phyloP scores from a whole-genome alignment of 345 rosid genomes.

The Lumnitzera racemosa region DNA sequence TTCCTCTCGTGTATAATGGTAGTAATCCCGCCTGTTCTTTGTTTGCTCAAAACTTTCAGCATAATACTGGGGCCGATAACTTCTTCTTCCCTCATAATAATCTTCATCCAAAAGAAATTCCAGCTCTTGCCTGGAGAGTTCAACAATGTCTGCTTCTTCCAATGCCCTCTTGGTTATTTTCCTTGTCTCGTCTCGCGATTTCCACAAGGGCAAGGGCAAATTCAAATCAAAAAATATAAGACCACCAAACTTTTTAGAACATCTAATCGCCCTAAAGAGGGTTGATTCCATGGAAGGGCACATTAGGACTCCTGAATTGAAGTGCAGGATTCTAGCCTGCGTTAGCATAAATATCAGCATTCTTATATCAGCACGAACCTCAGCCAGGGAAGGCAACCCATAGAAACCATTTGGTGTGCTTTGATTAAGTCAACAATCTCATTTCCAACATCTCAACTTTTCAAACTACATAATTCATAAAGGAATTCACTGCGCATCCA shows the following conservation, averaged over 20 bases:
- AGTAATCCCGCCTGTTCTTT: constrained; percentile 52
- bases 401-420: too few species aligned
- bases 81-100: constrained; percentile 48
- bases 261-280: constrained; percentile 54
- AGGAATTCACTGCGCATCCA: too few species aligned
- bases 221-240: constrained; percentile 71
- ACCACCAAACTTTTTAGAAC: constrained; percentile 75
- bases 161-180: constrained; percentile 63
- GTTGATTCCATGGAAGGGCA: constrained; percentile 50
- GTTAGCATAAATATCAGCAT: constrained; percentile 4
- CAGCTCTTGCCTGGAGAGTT: constrained; percentile 75
- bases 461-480: background rate
- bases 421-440: constrained; percentile 1
- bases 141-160: constrained; percentile 62
- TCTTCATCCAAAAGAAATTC: constrained; percentile 87
- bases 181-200: constrained; percentile 61
- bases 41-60: constrained; percentile 61
- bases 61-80: constrained; percentile 71
- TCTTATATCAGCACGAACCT: background rate
- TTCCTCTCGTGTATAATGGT: constrained; percentile 77
- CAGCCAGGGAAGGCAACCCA: constrained; percentile 3
- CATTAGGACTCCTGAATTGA: constrained; percentile 61
- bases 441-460: background rate
- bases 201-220: constrained; percentile 74
- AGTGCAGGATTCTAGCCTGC: constrained; percentile 90